Evolutionary conservation across 768 basidiomycete genomes (phyloP).

Genomic region (Phanerodontia chrysosporium): DNA sequence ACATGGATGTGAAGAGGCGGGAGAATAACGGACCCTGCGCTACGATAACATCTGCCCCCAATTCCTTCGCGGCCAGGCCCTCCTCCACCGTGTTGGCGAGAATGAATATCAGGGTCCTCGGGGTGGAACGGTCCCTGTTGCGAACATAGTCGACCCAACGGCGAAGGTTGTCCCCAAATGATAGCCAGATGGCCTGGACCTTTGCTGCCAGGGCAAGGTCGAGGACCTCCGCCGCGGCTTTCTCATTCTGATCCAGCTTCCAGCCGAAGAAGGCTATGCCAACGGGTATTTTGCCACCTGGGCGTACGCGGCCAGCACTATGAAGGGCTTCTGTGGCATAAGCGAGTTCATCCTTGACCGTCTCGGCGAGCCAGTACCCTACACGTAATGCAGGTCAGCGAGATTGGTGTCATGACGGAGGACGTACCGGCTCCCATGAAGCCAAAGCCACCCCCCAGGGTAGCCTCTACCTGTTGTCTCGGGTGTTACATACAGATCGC

Average conservation of each 20-base stretch:
- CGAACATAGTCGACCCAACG: conserved; percentile 62
- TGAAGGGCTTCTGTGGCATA: conserved; percentile 45
- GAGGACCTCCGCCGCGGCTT: conserved; percentile 39
- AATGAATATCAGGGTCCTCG: conserved; percentile 55
- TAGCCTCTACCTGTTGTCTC: conserved; percentile 42
- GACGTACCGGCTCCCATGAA: conserved; percentile 60
- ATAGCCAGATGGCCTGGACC: conserved; percentile 69
- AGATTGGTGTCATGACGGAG: not conserved
- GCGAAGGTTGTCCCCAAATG: conserved; percentile 57
- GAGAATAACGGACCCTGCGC: conserved; percentile 57
- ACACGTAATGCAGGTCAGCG: not conserved
- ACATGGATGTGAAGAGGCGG: not conserved
- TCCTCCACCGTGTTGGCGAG: conserved; percentile 60
- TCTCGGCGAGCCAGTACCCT: conserved; percentile 47
- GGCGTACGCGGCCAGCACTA: conserved; percentile 11
- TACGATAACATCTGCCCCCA: conserved; percentile 70
- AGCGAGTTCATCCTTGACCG: conserved; percentile 46
- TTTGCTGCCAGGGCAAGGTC: conserved; percentile 47
- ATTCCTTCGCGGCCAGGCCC: conserved; percentile 59
- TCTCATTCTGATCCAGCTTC: conserved; percentile 52
- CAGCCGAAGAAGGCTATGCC: conserved; percentile 77
- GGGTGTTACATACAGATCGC: not conserved
- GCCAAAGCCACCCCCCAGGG: conserved; percentile 70
- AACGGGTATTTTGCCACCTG: conserved; percentile 38
- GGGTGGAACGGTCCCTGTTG: conserved; percentile 35